A percentile compares a stretch with the other conserved stretches of the same genome.
phyloP scores from a whole-genome alignment of 2,329 filamentous ascomycete genomes.

The Atkinsonella texensis region DNA sequence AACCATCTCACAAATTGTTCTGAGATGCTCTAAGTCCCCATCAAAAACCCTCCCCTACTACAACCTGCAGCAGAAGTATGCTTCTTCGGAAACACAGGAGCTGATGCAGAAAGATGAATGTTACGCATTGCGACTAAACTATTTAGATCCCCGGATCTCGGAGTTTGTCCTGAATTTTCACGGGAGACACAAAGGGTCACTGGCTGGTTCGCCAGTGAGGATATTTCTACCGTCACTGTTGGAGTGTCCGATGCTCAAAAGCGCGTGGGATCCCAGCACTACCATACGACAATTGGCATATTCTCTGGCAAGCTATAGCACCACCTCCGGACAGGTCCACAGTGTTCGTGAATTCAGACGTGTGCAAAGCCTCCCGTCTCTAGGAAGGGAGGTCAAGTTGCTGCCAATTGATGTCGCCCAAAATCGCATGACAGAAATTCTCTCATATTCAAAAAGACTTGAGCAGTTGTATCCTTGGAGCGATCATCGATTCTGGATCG shows the following conservation, averaged over 20 bases:
- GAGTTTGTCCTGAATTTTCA: constrained; percentile 24
- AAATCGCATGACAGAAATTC: constrained; percentile 10
- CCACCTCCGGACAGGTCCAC: background rate
- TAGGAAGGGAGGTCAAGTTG: constrained; percentile 15
- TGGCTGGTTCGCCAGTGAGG: constrained; percentile 14
- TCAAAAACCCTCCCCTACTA: constrained; percentile 11
- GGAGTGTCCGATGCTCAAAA: constrained; percentile 41
- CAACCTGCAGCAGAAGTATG: constrained; percentile 1
- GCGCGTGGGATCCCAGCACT: constrained; percentile 44
- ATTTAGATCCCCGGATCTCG: constrained; percentile 26
- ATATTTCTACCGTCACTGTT: constrained; percentile 56
- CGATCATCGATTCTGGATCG: constrained; percentile 11
- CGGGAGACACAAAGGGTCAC: background rate
- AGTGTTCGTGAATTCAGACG: constrained; percentile 25
- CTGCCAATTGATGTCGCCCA: constrained; percentile 5
- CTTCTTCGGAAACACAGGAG: background rate
- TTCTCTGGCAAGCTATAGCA: constrained; percentile 21
- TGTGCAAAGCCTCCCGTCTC: constrained; percentile 18
- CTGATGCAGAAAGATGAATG: background rate
- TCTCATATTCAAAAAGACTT: constrained; percentile 1
- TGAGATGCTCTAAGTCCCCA: constrained; percentile 14
- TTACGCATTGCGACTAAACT: constrained; percentile 5
- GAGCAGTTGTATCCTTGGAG: constrained; percentile 7
- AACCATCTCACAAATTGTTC: constrained; percentile 18
- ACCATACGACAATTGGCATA: constrained; percentile 42